Conservation (phyloP, 805 yeast genomes). For the Kurtzmaniella fragi region DNA sequence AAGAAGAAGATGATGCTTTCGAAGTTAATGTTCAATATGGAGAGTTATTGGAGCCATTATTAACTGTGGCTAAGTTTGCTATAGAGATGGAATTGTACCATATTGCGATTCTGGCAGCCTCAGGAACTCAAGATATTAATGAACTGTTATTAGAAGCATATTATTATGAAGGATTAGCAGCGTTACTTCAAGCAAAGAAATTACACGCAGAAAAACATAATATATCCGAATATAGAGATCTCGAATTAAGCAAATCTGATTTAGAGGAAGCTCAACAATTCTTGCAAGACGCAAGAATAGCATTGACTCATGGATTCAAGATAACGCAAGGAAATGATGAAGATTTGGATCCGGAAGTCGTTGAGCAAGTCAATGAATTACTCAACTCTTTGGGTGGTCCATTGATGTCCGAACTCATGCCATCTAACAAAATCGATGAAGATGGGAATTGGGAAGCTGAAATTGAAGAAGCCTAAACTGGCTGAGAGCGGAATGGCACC, state of each 20-base stretch:
- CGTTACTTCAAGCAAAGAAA: constrained; percentile 41
- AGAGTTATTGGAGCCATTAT: constrained; percentile 68
- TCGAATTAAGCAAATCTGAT: constrained; percentile 18
- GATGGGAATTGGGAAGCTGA: constrained; percentile 53
- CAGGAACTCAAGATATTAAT: constrained; percentile 67
- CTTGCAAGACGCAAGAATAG: constrained; percentile 36
- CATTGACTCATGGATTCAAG: constrained; percentile 43
- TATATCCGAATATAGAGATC: constrained; percentile 32
- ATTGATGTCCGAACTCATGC: constrained; percentile 36
- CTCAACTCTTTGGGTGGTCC: constrained; percentile 61
- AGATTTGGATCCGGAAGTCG: constrained; percentile 57
- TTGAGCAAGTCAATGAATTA: constrained; percentile 46
- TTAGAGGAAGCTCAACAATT: constrained; percentile 23
- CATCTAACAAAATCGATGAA: constrained; percentile 23
- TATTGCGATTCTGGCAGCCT: constrained; percentile 58
- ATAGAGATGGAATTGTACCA: constrained; percentile 75
- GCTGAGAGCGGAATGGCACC: no score
- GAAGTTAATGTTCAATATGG: constrained; percentile 50
- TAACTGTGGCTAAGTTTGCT: constrained; percentile 68
- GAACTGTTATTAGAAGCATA: constrained; percentile 79
- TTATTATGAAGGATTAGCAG: constrained; percentile 79
- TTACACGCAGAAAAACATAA: constrained; percentile 25
- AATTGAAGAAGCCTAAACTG: constrained; percentile 17
- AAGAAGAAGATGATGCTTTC: constrained; percentile 31
- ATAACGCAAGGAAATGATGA: constrained; percentile 31